These are phyloP conservation scores for Meyerozyma elateridarum DNA, from an alignment of 1,139 yeast genomes.

Conservation along the genomic window DNA sequence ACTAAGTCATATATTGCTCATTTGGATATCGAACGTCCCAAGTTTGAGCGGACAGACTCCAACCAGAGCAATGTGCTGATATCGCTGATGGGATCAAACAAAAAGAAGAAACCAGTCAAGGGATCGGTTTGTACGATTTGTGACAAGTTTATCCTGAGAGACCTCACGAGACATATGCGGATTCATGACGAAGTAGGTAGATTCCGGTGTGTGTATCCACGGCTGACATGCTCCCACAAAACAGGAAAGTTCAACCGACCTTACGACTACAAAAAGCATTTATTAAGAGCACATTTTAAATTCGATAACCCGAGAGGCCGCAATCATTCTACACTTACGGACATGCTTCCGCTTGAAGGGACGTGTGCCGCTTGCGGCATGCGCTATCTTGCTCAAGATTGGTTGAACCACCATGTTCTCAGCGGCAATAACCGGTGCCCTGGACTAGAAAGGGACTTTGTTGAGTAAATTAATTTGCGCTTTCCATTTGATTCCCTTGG, in stretches of 20 bases:
- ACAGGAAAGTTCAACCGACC: constrained; percentile 45
- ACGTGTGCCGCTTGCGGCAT: constrained; percentile 37
- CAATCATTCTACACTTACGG: constrained; percentile 39
- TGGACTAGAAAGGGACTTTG: background rate
- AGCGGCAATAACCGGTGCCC: constrained; percentile 7
- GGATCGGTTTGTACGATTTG: constrained; percentile 41
- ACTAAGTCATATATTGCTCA: constrained; percentile 2
- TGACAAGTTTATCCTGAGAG: constrained; percentile 40
- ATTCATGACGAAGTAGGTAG: constrained; percentile 46
- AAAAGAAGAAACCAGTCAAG: constrained; percentile 30
- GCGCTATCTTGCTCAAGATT: constrained; percentile 32
- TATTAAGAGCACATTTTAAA: constrained; percentile 40
- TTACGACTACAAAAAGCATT: constrained; percentile 45
- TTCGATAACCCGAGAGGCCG: constrained; percentile 44
- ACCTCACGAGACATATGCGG: constrained; percentile 42
- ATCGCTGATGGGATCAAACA: constrained; percentile 5
- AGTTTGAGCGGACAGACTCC: constrained; percentile 18
- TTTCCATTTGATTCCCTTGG: too few species aligned
- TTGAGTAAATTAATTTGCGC: background rate
- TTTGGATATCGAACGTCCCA: constrained; percentile 7
- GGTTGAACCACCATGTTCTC: constrained; percentile 41
- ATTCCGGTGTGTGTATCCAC: constrained; percentile 43
- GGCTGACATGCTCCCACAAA: constrained; percentile 38
- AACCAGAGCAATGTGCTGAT: constrained; percentile 20
- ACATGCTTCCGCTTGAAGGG: constrained; percentile 38